Percentiles rank a stretch among this genome's conserved stretches.
Evolutionary conservation across 768 basidiomycete species (phyloP).

Genomic region (Pleurotus giganteus): DNA sequence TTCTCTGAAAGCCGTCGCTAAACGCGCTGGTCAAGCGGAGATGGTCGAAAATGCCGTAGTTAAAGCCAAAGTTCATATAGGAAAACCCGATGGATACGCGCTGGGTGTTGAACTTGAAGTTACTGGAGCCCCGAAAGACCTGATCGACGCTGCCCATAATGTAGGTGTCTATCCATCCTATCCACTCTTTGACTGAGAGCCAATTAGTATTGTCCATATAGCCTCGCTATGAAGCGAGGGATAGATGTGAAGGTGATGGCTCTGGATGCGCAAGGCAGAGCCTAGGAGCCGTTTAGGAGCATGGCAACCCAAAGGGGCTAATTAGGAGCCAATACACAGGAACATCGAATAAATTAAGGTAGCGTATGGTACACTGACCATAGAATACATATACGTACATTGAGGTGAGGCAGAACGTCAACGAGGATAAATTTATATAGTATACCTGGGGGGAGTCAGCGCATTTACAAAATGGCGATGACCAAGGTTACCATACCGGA

Average conservation of each 20-base stretch:
- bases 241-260: slow-evolving; percentile 37
- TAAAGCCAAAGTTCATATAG: slow-evolving; percentile 59
- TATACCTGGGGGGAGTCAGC: neutral
- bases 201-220: slow-evolving; percentile 63
- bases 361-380: too few relatives aligned
- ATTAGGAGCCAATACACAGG: neutral
- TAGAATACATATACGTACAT: too few relatives aligned
- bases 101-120: slow-evolving; percentile 69
- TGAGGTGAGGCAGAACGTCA: too few relatives aligned
- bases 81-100: slow-evolving; percentile 63
- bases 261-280: neutral
- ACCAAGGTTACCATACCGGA: slow-evolving; percentile 32
- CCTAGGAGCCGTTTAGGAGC: neutral
- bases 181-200: neutral
- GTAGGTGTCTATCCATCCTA: slow-evolving; percentile 32
- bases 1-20: slow-evolving; percentile 61
- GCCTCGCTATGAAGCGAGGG: slow-evolving; percentile 58
- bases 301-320: neutral
- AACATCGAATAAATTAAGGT: too few relatives aligned
- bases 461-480: neutral
- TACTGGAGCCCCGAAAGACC: slow-evolving; percentile 63
- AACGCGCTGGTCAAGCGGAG: slow-evolving; percentile 49
- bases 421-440: neutral
- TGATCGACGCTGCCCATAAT: slow-evolving; percentile 67
- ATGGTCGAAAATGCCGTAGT: slow-evolving; percentile 57